Evolutionary conservation across 371 early-diverging fungal species (phyloP).

Genomic region (Massospora cicadina): DNA sequence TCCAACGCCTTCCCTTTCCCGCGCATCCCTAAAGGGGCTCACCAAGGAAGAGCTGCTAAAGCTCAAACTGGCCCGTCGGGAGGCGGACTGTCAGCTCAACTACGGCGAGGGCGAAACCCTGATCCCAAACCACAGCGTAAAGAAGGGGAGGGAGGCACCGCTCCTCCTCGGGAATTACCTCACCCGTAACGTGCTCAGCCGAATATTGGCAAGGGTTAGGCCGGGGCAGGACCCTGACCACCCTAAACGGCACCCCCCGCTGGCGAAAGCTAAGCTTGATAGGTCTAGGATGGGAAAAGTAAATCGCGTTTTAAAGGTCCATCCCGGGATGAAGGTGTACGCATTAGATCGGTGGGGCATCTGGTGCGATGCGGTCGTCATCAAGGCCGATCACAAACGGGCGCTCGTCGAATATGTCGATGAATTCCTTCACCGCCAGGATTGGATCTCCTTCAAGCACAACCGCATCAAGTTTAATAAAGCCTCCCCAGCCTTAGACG

Average conservation of each 20-base stretch:
- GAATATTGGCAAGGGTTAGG: neutral
- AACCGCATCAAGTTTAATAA: neutral
- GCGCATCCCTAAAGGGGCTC: neutral
- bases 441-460: neutral
- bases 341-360: slow-evolving; percentile 5
- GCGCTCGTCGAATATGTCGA: neutral
- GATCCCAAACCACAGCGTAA: neutral
- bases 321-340: neutral
- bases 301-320: neutral
- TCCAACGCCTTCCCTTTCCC: too few relatives aligned
- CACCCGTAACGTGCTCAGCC: slow-evolving; percentile 1
- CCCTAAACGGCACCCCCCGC: neutral
- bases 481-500: neutral
- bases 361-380: slow-evolving; percentile 9
- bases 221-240: neutral
- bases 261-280: too few relatives aligned
- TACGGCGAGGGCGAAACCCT: neutral
- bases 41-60: neutral
- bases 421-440: neutral
- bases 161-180: slow-evolving; percentile 9
- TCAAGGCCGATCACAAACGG: neutral
- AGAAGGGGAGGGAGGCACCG: neutral
- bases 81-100: neutral
- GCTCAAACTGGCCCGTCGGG: neutral
- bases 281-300: neutral